Conservation (phyloP, 2,329 filamentous ascomycete genomes). For the Albifimbria verrucaria region DNA sequence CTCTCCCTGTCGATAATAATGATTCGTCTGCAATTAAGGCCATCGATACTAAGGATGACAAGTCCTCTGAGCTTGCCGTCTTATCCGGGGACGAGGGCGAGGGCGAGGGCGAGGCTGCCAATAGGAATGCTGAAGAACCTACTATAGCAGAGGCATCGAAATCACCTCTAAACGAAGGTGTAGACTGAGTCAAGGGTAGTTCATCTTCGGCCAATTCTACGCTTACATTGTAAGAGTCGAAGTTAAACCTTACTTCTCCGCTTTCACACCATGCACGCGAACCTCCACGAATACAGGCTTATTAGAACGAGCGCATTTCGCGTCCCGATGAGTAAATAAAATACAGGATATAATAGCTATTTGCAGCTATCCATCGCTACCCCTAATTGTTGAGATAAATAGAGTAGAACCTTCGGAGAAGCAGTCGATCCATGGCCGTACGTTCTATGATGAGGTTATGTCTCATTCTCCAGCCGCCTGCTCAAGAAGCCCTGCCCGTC, state of each 20-base stretch:
- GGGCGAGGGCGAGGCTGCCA: not conserved
- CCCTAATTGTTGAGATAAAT: no score
- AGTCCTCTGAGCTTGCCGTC: not conserved
- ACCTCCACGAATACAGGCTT: no score
- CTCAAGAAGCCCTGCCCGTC: no score
- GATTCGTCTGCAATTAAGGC: constrained; percentile 12
- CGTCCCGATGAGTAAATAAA: no score
- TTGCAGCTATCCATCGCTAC: no score
- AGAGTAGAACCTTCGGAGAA: no score
- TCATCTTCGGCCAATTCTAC: constrained; percentile 36
- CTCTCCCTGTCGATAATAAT: constrained; percentile 39
- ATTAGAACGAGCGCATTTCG: no score
- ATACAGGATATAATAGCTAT: no score
- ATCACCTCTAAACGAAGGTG: constrained; percentile 43
- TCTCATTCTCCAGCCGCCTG: no score
- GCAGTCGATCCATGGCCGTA: no score
- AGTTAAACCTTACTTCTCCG: constrained; percentile 52
- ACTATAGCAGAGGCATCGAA: constrained; percentile 23
- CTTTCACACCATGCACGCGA: constrained; percentile 52
- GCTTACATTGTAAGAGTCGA: constrained; percentile 43
- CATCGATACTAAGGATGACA: not conserved
- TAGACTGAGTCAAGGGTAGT: constrained; percentile 35
- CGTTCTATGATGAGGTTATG: no score
- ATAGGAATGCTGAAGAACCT: constrained; percentile 16
- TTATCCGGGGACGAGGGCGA: no score